Conservation (phyloP, 768 basidiomycete genomes). For the Agrocybe pediades region DNA sequence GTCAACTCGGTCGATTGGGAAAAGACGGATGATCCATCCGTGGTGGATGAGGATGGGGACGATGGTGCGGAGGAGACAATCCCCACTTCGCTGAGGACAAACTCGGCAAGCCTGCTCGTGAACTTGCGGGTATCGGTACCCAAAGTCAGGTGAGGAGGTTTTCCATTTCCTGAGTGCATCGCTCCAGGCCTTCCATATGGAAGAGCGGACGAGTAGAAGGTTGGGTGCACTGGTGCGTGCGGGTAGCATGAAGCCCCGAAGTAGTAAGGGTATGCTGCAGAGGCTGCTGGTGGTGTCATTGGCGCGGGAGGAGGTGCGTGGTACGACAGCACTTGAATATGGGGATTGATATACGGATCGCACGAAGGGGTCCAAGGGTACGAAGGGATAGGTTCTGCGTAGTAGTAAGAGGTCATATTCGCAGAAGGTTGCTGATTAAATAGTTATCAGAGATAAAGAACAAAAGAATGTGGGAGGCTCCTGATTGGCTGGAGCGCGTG, state of each 20-base stretch:
- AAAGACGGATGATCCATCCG: neutral
- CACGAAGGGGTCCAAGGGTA: neutral
- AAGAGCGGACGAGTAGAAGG: neutral
- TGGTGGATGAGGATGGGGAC: neutral
- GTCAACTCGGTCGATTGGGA: neutral
- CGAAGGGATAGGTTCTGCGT: neutral
- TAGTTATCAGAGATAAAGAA: neutral
- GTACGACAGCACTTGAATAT: neutral
- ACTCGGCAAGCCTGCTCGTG: neutral
- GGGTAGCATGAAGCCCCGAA: neutral
- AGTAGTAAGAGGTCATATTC: neutral
- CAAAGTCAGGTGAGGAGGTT: neutral
- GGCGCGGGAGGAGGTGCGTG: neutral
- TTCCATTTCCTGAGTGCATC: neutral
- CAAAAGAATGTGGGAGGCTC: neutral
- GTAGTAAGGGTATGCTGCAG: neutral
- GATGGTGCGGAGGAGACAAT: neutral
- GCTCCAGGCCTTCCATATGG: neutral
- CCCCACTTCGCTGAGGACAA: neutral
- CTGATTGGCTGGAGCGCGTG: neutral
- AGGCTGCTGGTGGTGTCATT: neutral
- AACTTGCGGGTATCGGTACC: neutral
- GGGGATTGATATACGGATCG: neutral
- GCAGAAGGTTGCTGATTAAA: too few species aligned
- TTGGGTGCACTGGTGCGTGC: neutral